phyloP scores from a whole-genome alignment of 495 filamentous ascomycete genomes.

The Pseudevernia furfuracea region DNA sequence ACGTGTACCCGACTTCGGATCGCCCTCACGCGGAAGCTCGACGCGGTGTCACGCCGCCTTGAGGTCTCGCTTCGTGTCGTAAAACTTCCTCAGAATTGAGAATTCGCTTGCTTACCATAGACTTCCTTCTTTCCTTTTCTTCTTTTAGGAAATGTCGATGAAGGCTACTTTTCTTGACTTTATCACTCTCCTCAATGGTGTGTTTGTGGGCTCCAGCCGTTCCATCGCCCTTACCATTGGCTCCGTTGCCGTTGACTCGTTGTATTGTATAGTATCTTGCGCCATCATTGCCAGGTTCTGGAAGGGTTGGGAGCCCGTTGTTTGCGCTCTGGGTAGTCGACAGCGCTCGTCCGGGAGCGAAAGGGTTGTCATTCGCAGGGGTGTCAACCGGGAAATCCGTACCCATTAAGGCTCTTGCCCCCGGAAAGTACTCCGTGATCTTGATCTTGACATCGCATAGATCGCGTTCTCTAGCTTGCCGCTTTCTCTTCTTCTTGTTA shows the following conservation, averaged over 20 bases:
- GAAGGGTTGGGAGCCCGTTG: background rate
- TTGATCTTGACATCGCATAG: constrained; percentile 91
- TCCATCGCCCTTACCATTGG: constrained; percentile 63
- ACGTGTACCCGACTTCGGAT: constrained; percentile 7
- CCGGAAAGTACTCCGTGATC: constrained; percentile 73
- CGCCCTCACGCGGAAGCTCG: background rate
- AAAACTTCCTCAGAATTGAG: constrained; percentile 9
- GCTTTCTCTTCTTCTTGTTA: constrained; percentile 83
- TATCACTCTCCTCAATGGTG: constrained; percentile 68
- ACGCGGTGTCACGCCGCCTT: constrained; percentile 21
- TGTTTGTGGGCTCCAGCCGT: constrained; percentile 65
- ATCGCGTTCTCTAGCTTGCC: constrained; percentile 65
- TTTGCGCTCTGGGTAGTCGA: constrained; percentile 8
- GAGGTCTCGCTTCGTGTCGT: constrained; percentile 11
- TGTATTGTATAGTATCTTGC: constrained; percentile 64
- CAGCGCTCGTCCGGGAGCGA: constrained; percentile 29
- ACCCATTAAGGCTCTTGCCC: constrained; percentile 32
- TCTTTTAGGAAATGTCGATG: constrained; percentile 57
- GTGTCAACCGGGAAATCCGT: constrained; percentile 28
- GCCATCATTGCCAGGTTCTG: constrained; percentile 40
- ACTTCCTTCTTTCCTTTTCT: constrained; percentile 61
- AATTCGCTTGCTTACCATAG: constrained; percentile 48
- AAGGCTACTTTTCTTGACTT: constrained; percentile 79
- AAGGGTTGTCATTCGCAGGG: constrained; percentile 30
- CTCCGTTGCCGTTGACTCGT: constrained; percentile 69